phyloP scores from a whole-genome alignment of 805 yeast species.

The Candida vartiovaarae region DNA sequence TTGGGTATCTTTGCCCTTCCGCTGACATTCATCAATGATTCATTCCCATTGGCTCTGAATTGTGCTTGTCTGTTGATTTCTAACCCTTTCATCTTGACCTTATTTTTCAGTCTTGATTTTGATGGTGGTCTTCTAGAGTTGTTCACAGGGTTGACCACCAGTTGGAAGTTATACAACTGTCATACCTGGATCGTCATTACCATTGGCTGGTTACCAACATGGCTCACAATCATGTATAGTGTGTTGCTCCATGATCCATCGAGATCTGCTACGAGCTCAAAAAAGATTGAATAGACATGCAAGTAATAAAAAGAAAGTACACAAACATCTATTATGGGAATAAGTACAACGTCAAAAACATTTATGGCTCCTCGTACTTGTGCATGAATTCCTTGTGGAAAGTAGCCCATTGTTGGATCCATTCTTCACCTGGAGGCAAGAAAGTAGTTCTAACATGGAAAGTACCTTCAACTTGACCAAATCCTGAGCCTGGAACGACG shows the following conservation, averaged over 20 bases:
- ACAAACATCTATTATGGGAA: neutral
- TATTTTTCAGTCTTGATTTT: constrained; percentile 25
- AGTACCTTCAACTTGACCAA: constrained; percentile 87
- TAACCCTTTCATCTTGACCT: constrained; percentile 42
- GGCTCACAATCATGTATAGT: constrained; percentile 44
- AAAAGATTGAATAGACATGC: constrained; percentile 1
- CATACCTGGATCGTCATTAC: constrained; percentile 81
- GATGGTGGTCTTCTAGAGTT: constrained; percentile 17
- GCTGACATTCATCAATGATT: constrained; percentile 45
- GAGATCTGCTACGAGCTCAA: neutral
- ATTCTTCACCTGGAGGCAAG: constrained; percentile 89
- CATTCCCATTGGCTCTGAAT: constrained; percentile 17
- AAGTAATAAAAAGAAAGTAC: neutral
- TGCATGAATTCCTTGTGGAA: constrained; percentile 71
- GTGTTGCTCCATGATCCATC: constrained; percentile 5
- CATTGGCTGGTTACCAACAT: constrained; percentile 77
- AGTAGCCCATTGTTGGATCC: constrained; percentile 70
- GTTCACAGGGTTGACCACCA: constrained; percentile 45
- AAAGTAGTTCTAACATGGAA: constrained; percentile 94
- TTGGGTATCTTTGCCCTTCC: constrained; percentile 74
- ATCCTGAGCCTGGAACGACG: constrained; percentile 96
- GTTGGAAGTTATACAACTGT: constrained; percentile 64
- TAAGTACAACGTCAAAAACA: neutral
- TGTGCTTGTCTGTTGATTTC: constrained; percentile 33
- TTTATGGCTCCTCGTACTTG: constrained; percentile 4